Percentiles rank a stretch among this genome's conserved stretches.
phyloP scores from a whole-genome alignment of 768 basidiomycete species.

The Boletus tomentosulus region DNA sequence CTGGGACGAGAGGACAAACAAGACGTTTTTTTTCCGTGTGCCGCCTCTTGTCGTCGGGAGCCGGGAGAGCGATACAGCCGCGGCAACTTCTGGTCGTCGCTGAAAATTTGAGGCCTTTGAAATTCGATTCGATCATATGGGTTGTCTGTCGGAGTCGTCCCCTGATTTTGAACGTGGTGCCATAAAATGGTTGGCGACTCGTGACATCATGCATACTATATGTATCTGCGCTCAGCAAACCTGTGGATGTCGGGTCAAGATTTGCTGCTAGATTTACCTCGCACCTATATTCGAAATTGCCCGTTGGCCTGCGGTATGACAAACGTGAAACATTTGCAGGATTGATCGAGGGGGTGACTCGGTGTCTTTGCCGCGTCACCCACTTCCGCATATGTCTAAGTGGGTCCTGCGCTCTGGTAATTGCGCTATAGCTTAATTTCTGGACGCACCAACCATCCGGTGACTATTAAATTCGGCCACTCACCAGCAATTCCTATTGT shows the following conservation, averaged over 20 bases:
- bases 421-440: conserved; percentile 25
- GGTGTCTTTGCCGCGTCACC: conserved; percentile 20
- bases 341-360: conserved; percentile 39
- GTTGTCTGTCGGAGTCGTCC: conserved; percentile 2
- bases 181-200: background rate
- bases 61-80: conserved; percentile 23
- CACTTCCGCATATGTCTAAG: conserved; percentile 35
- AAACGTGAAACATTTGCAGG: conserved; percentile 41
- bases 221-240: background rate
- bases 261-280: conserved; percentile 3
- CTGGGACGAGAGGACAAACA: conserved; percentile 19
- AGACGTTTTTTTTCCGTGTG: conserved; percentile 10
- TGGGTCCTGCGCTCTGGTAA: conserved; percentile 40
- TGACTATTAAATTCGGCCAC: conserved; percentile 1
- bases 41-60: conserved; percentile 23
- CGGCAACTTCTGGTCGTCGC: conserved; percentile 16
- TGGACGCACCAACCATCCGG: conserved; percentile 3
- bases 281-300: conserved; percentile 9
- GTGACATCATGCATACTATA: no score
- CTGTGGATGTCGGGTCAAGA: background rate
- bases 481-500: background rate
- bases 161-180: background rate
- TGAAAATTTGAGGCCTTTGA: conserved; percentile 25
- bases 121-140: conserved; percentile 18
- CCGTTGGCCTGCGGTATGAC: conserved; percentile 18